Percentiles rank a stretch among this genome's conserved stretches.
phyloP scores from a whole-genome alignment of 768 basidiomycete genomes.

The Phylloporus arenicola region DNA sequence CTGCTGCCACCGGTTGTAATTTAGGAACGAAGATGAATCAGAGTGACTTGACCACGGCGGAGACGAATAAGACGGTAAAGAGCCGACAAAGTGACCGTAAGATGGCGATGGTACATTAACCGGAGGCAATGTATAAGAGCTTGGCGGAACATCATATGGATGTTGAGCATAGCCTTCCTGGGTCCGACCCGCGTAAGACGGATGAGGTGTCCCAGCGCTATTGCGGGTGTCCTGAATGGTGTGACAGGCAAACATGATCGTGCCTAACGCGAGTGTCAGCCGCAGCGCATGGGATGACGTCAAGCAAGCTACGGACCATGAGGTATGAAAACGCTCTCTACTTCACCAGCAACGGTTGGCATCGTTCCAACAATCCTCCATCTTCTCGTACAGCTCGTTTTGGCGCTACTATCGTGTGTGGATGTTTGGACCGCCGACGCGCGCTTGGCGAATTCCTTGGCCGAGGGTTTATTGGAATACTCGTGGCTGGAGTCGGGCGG shows the following conservation, averaged over 20 bases:
- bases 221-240: constrained; percentile 28
- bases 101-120: constrained; percentile 26
- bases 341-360: constrained; percentile 54
- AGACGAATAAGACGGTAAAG: constrained; percentile 26
- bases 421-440: constrained; percentile 59
- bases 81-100: constrained; percentile 22
- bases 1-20: constrained; percentile 29
- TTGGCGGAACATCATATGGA: constrained; percentile 25
- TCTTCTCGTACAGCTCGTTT: constrained; percentile 81
- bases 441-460: constrained; percentile 49
- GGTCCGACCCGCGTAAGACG: constrained; percentile 21
- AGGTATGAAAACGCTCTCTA: constrained; percentile 87
- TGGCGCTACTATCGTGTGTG: constrained; percentile 58
- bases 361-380: constrained; percentile 70
- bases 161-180: constrained; percentile 27
- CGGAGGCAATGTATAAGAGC: constrained; percentile 29
- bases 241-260: constrained; percentile 39
- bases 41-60: constrained; percentile 24
- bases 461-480: constrained; percentile 37
- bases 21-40: constrained; percentile 27
- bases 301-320: constrained; percentile 57
- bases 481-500: constrained; percentile 53
- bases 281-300: constrained; percentile 32
- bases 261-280: constrained; percentile 21
- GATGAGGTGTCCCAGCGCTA: constrained; percentile 15